These are phyloP conservation scores for Aspergillus jensenii DNA, from an alignment of 2,329 filamentous ascomycete genomes.

Conservation along the genomic window DNA sequence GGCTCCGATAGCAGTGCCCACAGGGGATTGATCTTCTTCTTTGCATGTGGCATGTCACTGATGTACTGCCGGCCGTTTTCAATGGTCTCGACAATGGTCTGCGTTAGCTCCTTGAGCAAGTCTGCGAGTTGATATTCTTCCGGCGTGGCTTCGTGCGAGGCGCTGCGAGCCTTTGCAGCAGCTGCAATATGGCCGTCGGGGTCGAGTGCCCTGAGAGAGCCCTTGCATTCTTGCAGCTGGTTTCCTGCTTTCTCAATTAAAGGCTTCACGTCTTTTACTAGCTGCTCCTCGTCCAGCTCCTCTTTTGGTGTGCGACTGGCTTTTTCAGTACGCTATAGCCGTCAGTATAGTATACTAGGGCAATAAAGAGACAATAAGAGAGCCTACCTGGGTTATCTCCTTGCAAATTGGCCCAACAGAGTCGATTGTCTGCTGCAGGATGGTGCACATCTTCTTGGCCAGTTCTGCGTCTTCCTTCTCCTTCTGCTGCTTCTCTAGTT, in stretches of 20 bases:
- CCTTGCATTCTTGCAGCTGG: conserved; percentile 83
- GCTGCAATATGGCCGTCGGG: conserved; percentile 83
- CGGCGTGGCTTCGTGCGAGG: conserved; percentile 71
- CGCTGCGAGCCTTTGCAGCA: conserved; percentile 78
- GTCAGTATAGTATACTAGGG: conserved; percentile 54
- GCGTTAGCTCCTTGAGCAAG: conserved; percentile 77
- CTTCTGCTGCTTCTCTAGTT: conserved; percentile 53
- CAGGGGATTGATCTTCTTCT: conserved; percentile 89
- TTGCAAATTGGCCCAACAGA: too few relatives aligned
- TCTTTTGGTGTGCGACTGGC: conserved; percentile 50
- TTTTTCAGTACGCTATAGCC: conserved; percentile 58
- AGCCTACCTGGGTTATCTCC: too few relatives aligned
- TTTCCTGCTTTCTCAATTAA: conserved; percentile 82
- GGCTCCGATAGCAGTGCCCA: conserved; percentile 75
- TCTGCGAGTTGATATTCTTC: conserved; percentile 86
- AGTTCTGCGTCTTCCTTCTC: conserved; percentile 52
- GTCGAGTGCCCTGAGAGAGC: conserved; percentile 80
- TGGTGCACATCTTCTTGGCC: too few relatives aligned
- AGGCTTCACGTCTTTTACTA: conserved; percentile 82
- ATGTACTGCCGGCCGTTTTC: conserved; percentile 86
- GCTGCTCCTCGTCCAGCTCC: conserved; percentile 83
- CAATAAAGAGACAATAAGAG: too few relatives aligned
- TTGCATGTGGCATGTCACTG: conserved; percentile 85
- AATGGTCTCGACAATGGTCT: conserved; percentile 76
- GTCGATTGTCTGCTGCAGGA: too few relatives aligned